A percentile compares a stretch with the other conserved stretches of the same genome.
Evolutionary conservation across 352 stramenopile species (phyloP).

Genomic region (Saprolegnia parasitica): DNA sequence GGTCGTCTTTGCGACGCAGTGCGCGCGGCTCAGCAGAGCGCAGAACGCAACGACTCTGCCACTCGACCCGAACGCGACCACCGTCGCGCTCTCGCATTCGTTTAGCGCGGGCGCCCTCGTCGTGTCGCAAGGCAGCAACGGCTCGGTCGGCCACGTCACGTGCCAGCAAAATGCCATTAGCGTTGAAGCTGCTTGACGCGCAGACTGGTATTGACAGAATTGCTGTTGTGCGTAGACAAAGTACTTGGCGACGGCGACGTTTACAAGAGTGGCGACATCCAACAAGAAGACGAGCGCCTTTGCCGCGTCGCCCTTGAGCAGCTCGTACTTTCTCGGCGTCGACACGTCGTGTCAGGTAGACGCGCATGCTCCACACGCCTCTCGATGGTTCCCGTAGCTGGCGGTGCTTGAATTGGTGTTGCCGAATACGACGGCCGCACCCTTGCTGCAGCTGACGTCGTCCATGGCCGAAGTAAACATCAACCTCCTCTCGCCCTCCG

Average conservation of each 20-base stretch:
- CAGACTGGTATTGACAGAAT: not conserved
- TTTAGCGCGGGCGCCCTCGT: slow-evolving; percentile 4
- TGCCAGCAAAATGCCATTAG: slow-evolving; percentile 23
- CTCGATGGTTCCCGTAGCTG: slow-evolving; percentile 32
- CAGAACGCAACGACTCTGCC: slow-evolving; percentile 41
- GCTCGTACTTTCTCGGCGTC: slow-evolving; percentile 54
- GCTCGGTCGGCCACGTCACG: not conserved
- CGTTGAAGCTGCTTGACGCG: not conserved
- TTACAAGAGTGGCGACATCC: not conserved
- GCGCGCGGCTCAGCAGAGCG: slow-evolving; percentile 53
- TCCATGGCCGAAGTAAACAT: slow-evolving; percentile 51
- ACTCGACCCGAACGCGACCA: slow-evolving; percentile 28
- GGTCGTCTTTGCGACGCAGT: slow-evolving; percentile 65
- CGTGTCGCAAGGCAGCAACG: not conserved
- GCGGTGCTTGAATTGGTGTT: slow-evolving; percentile 41
- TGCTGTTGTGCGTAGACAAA: slow-evolving; percentile 26
- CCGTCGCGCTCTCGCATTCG: not conserved
- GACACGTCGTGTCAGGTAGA: slow-evolving; percentile 64
- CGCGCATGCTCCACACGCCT: not conserved
- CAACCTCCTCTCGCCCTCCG: slow-evolving; percentile 28
- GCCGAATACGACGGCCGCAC: slow-evolving; percentile 32
- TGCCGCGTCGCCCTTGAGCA: slow-evolving; percentile 33
- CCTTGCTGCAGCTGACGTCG: slow-evolving; percentile 37
- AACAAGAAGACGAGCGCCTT: not conserved
- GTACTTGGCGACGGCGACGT: slow-evolving; percentile 1